Conservation (phyloP, 768 basidiomycete genomes). For the Leccinellum albellum region DNA sequence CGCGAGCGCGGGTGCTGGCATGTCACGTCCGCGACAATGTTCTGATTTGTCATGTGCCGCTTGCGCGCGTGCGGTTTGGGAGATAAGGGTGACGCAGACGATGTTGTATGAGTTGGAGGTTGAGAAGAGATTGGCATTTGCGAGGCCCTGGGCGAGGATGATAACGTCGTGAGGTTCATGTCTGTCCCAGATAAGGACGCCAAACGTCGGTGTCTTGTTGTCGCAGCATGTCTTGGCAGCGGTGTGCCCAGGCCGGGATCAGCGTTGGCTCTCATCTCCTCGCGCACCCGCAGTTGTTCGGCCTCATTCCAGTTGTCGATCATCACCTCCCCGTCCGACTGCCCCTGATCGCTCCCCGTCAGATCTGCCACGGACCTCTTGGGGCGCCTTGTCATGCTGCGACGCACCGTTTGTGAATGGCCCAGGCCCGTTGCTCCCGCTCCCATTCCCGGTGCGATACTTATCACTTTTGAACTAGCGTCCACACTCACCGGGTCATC, state of each 20-base stretch:
- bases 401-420: background rate
- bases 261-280: background rate
- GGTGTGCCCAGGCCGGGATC: background rate
- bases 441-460: background rate
- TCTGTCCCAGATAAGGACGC: conserved; percentile 13
- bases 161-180: background rate
- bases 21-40: conserved; percentile 62
- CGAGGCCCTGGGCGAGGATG: background rate
- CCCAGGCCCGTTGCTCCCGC: background rate
- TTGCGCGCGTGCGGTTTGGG: conserved; percentile 7
- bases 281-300: no score
- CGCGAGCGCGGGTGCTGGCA: conserved; percentile 28
- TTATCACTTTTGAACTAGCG: background rate
- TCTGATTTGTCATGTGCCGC: conserved; percentile 23
- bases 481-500: conserved; percentile 2
- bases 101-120: background rate
- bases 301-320: no score
- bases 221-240: background rate
- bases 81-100: background rate
- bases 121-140: background rate
- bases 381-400: conserved; percentile 8
- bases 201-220: conserved; percentile 9
- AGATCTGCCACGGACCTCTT: conserved; percentile 26
- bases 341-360: conserved; percentile 24
- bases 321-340: conserved; percentile 26